Evolutionary conservation across 192 early-diverging fungal species (phyloP).

Genomic region (Martensiomyces pterosporus): DNA sequence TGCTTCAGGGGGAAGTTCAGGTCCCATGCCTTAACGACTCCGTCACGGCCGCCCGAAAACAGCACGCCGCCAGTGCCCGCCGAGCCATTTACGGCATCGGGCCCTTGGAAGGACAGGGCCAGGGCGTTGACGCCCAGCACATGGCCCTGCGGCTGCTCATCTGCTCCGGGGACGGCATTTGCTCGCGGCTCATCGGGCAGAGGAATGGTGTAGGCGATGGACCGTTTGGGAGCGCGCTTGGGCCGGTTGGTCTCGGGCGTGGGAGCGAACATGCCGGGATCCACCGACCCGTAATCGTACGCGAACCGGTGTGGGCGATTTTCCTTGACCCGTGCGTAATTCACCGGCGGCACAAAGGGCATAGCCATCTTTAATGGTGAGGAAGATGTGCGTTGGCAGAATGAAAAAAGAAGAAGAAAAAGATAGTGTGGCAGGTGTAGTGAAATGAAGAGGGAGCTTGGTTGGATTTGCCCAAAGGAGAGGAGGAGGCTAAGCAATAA

Average conservation of each 20-base stretch:
- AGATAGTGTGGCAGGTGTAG: too few relatives aligned
- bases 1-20: slow-evolving; percentile 40
- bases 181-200: slow-evolving; percentile 16
- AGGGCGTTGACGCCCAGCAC: slow-evolving; percentile 84
- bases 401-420: too few relatives aligned
- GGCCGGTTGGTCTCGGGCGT: slow-evolving; percentile 32
- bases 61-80: slow-evolving; percentile 61
- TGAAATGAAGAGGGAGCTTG: too few relatives aligned
- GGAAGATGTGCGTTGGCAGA: too few relatives aligned
- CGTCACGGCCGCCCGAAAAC: slow-evolving; percentile 87
- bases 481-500: too few relatives aligned
- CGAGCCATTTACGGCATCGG: neutral
- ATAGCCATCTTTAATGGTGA: too few relatives aligned
- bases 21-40: slow-evolving; percentile 83
- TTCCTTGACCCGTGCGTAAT: slow-evolving; percentile 38
- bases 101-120: slow-evolving; percentile 49
- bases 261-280: slow-evolving; percentile 51
- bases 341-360: slow-evolving; percentile 21
- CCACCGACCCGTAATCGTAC: slow-evolving; percentile 48
- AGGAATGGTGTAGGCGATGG: slow-evolving; percentile 45
- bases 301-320: slow-evolving; percentile 49
- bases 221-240: slow-evolving; percentile 40
- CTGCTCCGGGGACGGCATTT: slow-evolving; percentile 5
- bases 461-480: too few relatives aligned
- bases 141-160: slow-evolving; percentile 55